Evolutionary conservation across 192 early-diverging fungal species (phyloP), one percentile per base, ranked within the genome.

Genomic region (Globomyces pollinis-pini): DNA sequence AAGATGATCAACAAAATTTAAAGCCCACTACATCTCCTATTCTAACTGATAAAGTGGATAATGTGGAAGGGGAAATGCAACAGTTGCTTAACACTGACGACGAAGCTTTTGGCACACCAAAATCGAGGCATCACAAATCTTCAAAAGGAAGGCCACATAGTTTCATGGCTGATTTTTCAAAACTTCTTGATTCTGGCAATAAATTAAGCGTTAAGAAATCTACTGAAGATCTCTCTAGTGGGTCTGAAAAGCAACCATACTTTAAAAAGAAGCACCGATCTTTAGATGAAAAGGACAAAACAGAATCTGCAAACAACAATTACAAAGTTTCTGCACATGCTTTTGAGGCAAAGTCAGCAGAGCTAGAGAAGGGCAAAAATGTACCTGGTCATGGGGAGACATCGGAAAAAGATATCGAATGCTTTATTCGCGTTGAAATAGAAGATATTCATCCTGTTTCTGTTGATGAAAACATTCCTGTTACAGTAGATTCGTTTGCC

Each of bases 1-100:
- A 16, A 7, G 7, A n/a, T 16, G 30, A 51, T 33, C 16, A 30
- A 51, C 50, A n/a, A 30, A 33, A 33, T 20, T 36, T 13, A 36
- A 16, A 53, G 9, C 23, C 20, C 16, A 32, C 20, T 32, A 31
- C 23, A 20, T 34, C 43, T 13, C 66, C 59, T 16, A 20, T 42
- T 24, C 52, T 43, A 18, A 16, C 20, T 3, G 66, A 62, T 32
- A 15, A 54, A 13, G 50, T 15, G 2, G 61, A 65, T 24, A 50
- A 56, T 20, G 42, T 67, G 4, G 66, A 67, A 31, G 43, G 49
- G 30, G 66, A 67, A 43, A 23, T 67, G 61, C 23, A 55, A 21
- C 13, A 35, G 3, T 56, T 67, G 7, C 9, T 67, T 5, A 29
- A 34, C 47, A 49, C 39, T 26, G 58, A 54, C 23, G 41, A 60